Percentiles rank a stretch among this genome's conserved stretches.
Conservation (phyloP, 2,329 filamentous ascomycete species). For the Trichoderma semiorbis region DNA sequence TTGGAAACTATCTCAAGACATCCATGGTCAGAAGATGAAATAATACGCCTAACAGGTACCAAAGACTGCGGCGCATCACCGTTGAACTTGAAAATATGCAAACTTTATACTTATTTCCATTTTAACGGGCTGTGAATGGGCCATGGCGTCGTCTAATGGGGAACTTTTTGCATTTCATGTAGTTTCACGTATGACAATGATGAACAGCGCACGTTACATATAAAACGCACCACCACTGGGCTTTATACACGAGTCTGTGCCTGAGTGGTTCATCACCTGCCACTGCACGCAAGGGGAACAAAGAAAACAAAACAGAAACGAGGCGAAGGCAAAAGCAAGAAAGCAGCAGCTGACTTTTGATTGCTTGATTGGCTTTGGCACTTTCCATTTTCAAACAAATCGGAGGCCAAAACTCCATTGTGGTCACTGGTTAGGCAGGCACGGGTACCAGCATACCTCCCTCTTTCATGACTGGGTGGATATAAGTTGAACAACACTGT, state of each 20-base stretch:
- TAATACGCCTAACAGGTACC: neutral
- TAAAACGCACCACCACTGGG: neutral
- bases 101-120: neutral
- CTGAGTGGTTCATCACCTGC: neutral
- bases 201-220: neutral
- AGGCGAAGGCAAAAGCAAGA: neutral
- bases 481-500: neutral
- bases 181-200: neutral
- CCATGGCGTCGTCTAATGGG: neutral
- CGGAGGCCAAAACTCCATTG: neutral
- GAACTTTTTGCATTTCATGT: neutral
- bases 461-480: neutral
- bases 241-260: neutral
- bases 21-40: neutral
- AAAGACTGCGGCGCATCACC: neutral
- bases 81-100: neutral
- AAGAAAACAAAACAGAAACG: neutral
- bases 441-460: constrained; percentile 29
- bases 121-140: neutral
- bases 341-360: neutral
- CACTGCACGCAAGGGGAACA: neutral
- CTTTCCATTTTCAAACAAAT: neutral
- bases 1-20: neutral
- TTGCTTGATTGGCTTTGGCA: neutral
- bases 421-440: neutral